Percentiles rank a stretch among this genome's conserved stretches.
These are phyloP conservation scores for Leishmania tropica DNA, from an alignment of 208 protist species.

Conservation along the genomic window DNA sequence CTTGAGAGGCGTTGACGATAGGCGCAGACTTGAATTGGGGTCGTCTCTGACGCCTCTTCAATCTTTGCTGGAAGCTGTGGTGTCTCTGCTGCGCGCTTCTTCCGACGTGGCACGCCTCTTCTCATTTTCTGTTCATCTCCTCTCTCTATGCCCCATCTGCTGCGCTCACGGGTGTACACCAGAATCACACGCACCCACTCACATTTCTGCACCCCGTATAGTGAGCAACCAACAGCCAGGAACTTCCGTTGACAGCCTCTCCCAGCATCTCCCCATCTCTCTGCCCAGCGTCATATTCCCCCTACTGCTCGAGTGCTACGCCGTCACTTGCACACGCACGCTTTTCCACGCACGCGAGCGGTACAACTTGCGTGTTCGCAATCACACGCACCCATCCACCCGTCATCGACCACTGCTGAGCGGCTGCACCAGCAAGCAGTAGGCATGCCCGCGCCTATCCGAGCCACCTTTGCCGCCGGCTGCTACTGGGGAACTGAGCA, in stretches of 20 bases:
- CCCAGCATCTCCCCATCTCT: neutral
- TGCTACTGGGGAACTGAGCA: constrained; percentile 95
- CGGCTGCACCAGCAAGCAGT: neutral
- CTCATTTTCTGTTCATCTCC: neutral
- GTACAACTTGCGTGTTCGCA: neutral
- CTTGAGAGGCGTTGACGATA: neutral
- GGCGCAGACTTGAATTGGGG: neutral
- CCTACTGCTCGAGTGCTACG: neutral
- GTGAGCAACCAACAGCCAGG: neutral
- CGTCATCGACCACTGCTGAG: neutral
- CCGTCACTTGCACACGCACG: neutral
- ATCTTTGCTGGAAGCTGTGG: neutral
- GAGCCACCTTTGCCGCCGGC: constrained; percentile 88
- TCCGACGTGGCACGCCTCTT: neutral
- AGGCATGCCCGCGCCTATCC: constrained; percentile 25
- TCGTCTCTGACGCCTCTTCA: neutral
- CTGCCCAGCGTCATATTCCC: constrained; percentile 14
- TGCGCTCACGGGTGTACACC: neutral
- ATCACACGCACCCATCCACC: neutral
- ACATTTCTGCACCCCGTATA: neutral
- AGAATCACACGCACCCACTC: neutral
- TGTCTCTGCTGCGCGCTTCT: neutral
- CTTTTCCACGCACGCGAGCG: neutral
- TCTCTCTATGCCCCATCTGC: neutral
- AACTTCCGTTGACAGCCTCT: neutral